Conservation (phyloP, 2,329 filamentous ascomycete species). For the Aaosphaeria arxii region DNA sequence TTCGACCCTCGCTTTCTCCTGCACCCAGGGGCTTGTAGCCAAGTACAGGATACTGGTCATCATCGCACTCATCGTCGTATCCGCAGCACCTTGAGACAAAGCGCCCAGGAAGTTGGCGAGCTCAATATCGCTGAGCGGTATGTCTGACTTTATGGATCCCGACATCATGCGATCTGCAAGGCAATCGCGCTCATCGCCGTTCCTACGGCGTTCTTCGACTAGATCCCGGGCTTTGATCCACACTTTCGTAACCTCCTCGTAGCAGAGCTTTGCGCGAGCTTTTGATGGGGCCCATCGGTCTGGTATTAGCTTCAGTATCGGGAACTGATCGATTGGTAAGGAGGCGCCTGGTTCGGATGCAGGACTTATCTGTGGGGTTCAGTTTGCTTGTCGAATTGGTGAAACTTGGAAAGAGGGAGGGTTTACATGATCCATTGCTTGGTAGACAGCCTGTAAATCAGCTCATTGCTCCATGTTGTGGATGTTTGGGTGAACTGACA, state of each 20-base stretch:
- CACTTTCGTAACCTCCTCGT: neutral
- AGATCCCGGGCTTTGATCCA: conserved; percentile 8
- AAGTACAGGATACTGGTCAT: conserved; percentile 4
- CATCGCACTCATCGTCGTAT: conserved; percentile 7
- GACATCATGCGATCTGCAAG: conserved; percentile 7
- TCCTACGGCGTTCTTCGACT: conserved; percentile 6
- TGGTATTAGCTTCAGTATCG: conserved; percentile 10
- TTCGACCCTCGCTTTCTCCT: conserved; percentile 7
- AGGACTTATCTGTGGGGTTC: neutral
- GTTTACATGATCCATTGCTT: neutral
- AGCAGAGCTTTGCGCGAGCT: conserved; percentile 2
- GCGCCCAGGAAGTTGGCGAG: conserved; percentile 8
- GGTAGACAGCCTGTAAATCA: conserved; percentile 4
- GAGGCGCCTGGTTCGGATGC: conserved; percentile 5
- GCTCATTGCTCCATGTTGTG: neutral
- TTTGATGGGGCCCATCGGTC: conserved; percentile 6
- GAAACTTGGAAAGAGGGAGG: neutral
- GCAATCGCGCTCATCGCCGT: conserved; percentile 6
- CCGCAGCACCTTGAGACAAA: conserved; percentile 6
- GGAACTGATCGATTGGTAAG: conserved; percentile 10
- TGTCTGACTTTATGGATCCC: conserved; percentile 5
- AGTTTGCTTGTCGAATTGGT: neutral
- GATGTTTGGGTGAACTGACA: conserved; percentile 2
- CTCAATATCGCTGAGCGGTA: conserved; percentile 2
- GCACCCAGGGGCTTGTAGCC: conserved; percentile 5